Evolutionary conservation across 129 eudicot species (phyloP).

Genomic region (Apium graveolens): DNA sequence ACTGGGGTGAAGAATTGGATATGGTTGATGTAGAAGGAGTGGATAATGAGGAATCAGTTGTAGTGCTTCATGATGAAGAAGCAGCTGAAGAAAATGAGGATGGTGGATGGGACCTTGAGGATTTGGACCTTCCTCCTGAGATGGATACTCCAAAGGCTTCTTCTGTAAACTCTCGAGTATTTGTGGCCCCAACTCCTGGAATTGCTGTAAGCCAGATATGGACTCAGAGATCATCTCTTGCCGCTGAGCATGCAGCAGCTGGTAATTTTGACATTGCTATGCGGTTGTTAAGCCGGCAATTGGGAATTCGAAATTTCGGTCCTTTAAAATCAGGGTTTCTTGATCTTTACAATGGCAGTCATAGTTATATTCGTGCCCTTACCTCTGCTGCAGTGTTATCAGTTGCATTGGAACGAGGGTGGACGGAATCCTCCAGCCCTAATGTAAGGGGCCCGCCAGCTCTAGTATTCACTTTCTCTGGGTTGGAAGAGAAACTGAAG

Average conservation of each 20-base stretch:
- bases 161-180: constrained; percentile 24
- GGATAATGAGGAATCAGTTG: constrained; percentile 33
- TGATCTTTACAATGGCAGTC: constrained; percentile 20
- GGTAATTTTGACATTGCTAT: constrained; percentile 49
- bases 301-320: constrained; percentile 27
- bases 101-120: constrained; percentile 59
- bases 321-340: constrained; percentile 13
- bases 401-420: constrained; percentile 16
- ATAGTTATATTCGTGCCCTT: constrained; percentile 11
- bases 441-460: constrained; percentile 21
- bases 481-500: constrained; percentile 19
- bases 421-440: constrained; percentile 20
- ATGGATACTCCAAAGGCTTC: constrained; percentile 30
- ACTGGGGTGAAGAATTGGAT: constrained; percentile 52
- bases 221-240: constrained; percentile 42
- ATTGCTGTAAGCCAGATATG: constrained; percentile 47
- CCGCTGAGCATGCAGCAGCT: constrained; percentile 49
- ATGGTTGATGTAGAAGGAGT: constrained; percentile 31
- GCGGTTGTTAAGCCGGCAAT: constrained; percentile 40
- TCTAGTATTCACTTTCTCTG: constrained; percentile 17
- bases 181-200: constrained; percentile 34
- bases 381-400: constrained; percentile 16
- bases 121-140: constrained; percentile 46
- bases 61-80: constrained; percentile 27
- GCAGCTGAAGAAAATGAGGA: constrained; percentile 27